Evolutionary conservation across 345 rosid genomes (phyloP).

Genomic region (Chamaenerion angustifolium): DNA sequence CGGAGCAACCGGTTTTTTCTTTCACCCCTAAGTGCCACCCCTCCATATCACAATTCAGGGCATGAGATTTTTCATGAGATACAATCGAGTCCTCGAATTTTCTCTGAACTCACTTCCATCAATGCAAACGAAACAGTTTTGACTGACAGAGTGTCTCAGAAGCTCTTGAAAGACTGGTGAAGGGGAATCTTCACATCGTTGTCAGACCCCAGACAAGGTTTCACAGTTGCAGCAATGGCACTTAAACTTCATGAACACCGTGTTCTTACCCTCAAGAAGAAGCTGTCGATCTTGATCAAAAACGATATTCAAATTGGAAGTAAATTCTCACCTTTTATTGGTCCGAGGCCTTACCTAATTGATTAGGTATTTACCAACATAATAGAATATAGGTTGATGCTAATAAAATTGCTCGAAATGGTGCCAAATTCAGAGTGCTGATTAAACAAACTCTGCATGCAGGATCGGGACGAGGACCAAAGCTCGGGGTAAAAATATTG

Average conservation of each 20-base stretch:
- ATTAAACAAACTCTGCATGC: too few species aligned
- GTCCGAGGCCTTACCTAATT: too few species aligned
- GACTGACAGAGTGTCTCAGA: slow-evolving; percentile 43
- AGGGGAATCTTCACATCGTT: slow-evolving; percentile 25
- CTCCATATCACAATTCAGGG: slow-evolving; percentile 22
- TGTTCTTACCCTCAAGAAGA: not conserved
- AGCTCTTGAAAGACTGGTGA: slow-evolving; percentile 33
- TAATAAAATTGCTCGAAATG: too few species aligned
- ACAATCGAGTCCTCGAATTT: slow-evolving; percentile 27
- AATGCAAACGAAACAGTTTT: slow-evolving; percentile 31
- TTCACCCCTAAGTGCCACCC: too few species aligned
- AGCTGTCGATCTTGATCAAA: not conserved
- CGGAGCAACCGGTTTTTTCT: too few species aligned
- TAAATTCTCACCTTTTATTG: too few species aligned
- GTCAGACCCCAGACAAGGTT: slow-evolving; percentile 30
- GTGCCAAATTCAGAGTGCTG: too few species aligned
- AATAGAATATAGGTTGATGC: too few species aligned
- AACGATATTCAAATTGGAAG: too few species aligned
- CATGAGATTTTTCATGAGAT: slow-evolving; percentile 30
- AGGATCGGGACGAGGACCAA: too few species aligned
- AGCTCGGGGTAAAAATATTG: too few species aligned
- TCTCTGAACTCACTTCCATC: slow-evolving; percentile 20
- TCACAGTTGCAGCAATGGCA: slow-evolving; percentile 17
- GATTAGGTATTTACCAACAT: too few species aligned
- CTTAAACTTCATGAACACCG: not conserved